Conservation (phyloP, 495 filamentous ascomycete species). For the Aspergillus ostianus region DNA sequence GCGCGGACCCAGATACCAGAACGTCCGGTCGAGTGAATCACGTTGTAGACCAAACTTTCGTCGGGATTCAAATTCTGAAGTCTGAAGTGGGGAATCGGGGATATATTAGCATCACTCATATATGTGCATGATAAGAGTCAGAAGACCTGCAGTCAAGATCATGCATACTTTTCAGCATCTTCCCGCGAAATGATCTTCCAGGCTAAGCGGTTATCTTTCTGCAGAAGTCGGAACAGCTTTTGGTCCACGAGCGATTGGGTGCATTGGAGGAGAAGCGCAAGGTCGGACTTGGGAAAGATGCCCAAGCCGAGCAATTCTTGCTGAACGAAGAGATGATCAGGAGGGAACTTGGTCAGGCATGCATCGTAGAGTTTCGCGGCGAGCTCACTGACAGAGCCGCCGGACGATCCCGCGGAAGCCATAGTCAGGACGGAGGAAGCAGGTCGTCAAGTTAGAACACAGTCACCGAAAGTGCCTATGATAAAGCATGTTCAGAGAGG, state of each 20-base stretch:
- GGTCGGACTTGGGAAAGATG: slow-evolving; percentile 59
- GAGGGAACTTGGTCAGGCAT: slow-evolving; percentile 37
- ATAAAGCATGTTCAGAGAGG: slow-evolving; percentile 31
- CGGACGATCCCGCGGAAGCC: slow-evolving; percentile 36
- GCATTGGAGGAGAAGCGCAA: slow-evolving; percentile 56
- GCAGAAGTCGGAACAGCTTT: slow-evolving; percentile 62
- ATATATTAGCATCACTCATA: background rate
- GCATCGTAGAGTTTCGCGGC: slow-evolving; percentile 46
- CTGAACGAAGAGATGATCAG: slow-evolving; percentile 61
- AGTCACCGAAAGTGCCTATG: slow-evolving; percentile 27
- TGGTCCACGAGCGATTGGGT: slow-evolving; percentile 63
- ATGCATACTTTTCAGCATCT: slow-evolving; percentile 67
- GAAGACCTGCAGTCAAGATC: slow-evolving; percentile 5
- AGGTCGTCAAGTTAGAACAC: slow-evolving; percentile 13
- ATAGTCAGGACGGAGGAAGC: slow-evolving; percentile 21
- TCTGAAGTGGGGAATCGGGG: slow-evolving; percentile 37
- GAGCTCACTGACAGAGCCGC: slow-evolving; percentile 34
- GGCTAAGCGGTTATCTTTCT: slow-evolving; percentile 52
- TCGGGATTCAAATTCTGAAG: slow-evolving; percentile 65
- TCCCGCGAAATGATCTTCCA: slow-evolving; percentile 67
- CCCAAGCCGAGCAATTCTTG: slow-evolving; percentile 61
- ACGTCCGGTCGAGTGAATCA: slow-evolving; percentile 75
- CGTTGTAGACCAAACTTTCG: slow-evolving; percentile 76
- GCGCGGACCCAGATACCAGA: slow-evolving; percentile 87
- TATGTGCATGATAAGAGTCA: slow-evolving; percentile 14